Evolutionary conservation across 805 yeast species (phyloP), one percentile per base, ranked within the genome.

Genomic region (Kazachstania martiniae): DNA sequence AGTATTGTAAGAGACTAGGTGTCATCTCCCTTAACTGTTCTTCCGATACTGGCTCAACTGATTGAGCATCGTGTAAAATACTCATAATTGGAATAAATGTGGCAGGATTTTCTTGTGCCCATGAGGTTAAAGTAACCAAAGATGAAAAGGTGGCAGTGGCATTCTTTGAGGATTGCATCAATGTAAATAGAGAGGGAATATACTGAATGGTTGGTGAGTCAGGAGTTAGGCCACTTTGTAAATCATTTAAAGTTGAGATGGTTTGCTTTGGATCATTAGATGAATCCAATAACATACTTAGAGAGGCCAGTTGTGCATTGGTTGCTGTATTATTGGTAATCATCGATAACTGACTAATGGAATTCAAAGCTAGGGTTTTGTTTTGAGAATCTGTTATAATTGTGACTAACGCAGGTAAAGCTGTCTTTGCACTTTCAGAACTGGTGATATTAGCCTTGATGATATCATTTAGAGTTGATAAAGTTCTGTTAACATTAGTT

Each of bases 61-160:
- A 24, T 8, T 28, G 27, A 8, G 51, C 55, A 14, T 31, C 35
- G 4, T 38, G 24, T 28, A 56, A 37, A 18, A 51, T 39, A 3
- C 32, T 15, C 23, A 54, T 33, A 27, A 54, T 43, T n/a, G 52
- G 50, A n/a, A 31, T 13, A 28, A 51, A 51, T 3, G 44, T 38
- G 3, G 32, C 29, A 10, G 47, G 37, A 33, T 52, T 50, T 14
- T 40, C 35, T 28, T 45, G 46, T 8, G 56, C 52, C 51, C 54
- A 48, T 14, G 40, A 34, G 12, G 50, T 45, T 15, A 56, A 38
- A 7, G 42, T 39, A 8, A 38, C 32, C 23, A 53, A 40, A 8
- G 51, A 38, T 6, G 38, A 31, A 21, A 53, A 44, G 4, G 53
- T 42, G 7, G 31, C 37, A 21, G 45, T 30, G 10, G 56, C 43